Percentiles rank a stretch among this genome's conserved stretches.
Evolutionary conservation across 2,329 filamentous ascomycete species (phyloP).

Genomic region (Colletotrichum lini): DNA sequence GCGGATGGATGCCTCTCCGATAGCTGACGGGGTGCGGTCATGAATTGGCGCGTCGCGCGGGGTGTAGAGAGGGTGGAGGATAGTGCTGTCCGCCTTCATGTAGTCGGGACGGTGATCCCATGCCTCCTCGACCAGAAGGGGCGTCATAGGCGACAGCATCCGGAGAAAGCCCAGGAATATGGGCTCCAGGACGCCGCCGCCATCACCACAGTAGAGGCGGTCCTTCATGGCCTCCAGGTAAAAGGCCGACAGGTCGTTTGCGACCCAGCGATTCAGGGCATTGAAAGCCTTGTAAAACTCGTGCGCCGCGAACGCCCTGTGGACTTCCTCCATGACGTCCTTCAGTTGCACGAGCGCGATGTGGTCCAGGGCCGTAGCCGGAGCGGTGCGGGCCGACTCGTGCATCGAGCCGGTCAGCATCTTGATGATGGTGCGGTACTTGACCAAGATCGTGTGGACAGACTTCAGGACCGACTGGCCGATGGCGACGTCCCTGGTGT

Average conservation of each 20-base stretch:
- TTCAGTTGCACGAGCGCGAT: constrained; percentile 84
- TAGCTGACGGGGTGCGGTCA: constrained; percentile 55
- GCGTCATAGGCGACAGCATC: constrained; percentile 86
- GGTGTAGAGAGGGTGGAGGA: constrained; percentile 60
- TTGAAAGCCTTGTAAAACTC: constrained; percentile 87
- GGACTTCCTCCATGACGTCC: constrained; percentile 75
- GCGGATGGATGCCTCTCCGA: constrained; percentile 57
- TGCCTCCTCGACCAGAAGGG: constrained; percentile 88
- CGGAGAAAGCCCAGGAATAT: constrained; percentile 81
- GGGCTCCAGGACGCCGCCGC: constrained; percentile 73
- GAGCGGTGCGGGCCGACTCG: constrained; percentile 63
- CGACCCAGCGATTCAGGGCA: constrained; percentile 84
- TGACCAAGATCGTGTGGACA: constrained; percentile 83
- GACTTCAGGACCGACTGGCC: constrained; percentile 83
- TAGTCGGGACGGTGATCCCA: constrained; percentile 82
- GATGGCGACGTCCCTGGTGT: constrained; percentile 88
- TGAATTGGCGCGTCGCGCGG: constrained; percentile 62
- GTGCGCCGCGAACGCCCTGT: constrained; percentile 75
- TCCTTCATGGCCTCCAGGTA: constrained; percentile 96
- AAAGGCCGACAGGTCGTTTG: constrained; percentile 88
- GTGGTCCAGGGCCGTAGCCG: constrained; percentile 75
- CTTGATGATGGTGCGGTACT: constrained; percentile 91
- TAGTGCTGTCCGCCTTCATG: constrained; percentile 65
- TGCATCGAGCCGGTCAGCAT: constrained; percentile 87
- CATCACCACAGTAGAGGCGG: constrained; percentile 86